Conservation (phyloP, 768 basidiomycete genomes). For the Sarcodon sp. region DNA sequence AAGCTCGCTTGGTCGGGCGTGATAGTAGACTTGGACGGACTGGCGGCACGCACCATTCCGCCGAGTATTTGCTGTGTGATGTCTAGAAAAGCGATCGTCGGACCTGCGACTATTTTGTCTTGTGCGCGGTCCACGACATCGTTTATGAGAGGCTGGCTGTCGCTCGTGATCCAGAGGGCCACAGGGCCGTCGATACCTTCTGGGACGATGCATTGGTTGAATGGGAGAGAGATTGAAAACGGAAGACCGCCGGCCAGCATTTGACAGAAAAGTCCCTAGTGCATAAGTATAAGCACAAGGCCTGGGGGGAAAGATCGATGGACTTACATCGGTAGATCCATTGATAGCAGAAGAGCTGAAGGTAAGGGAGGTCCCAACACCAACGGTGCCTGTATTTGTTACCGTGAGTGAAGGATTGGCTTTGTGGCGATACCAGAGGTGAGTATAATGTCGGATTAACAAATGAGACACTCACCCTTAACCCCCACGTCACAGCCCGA, state of each 20-base stretch:
- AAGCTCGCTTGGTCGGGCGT: constrained; percentile 13
- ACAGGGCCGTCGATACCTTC: constrained; percentile 60
- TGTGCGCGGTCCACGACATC: constrained; percentile 44
- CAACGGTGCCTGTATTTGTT: constrained; percentile 49
- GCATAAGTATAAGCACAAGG: constrained; percentile 4
- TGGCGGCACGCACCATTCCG: constrained; percentile 24
- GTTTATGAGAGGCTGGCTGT: constrained; percentile 48
- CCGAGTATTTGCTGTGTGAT: constrained; percentile 37
- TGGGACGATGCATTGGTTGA: constrained; percentile 53
- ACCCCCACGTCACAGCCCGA: constrained; percentile 54
- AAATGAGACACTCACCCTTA: constrained; percentile 23
- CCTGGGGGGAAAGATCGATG: neutral
- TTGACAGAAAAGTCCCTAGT: constrained; percentile 53
- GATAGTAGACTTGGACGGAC: constrained; percentile 8
- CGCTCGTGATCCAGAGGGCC: constrained; percentile 55
- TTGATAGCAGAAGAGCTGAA: constrained; percentile 49
- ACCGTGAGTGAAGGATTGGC: constrained; percentile 48
- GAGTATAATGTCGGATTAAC: neutral
- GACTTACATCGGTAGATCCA: constrained; percentile 30
- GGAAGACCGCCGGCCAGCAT: constrained; percentile 57
- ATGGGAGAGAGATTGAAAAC: constrained; percentile 42
- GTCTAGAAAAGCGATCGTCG: constrained; percentile 56
- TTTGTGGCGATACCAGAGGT: constrained; percentile 10
- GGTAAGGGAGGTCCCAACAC: constrained; percentile 44
- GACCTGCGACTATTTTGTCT: constrained; percentile 54